phyloP scores from a whole-genome alignment of 2,329 filamentous ascomycete species.

The Colletotrichum agaves region DNA sequence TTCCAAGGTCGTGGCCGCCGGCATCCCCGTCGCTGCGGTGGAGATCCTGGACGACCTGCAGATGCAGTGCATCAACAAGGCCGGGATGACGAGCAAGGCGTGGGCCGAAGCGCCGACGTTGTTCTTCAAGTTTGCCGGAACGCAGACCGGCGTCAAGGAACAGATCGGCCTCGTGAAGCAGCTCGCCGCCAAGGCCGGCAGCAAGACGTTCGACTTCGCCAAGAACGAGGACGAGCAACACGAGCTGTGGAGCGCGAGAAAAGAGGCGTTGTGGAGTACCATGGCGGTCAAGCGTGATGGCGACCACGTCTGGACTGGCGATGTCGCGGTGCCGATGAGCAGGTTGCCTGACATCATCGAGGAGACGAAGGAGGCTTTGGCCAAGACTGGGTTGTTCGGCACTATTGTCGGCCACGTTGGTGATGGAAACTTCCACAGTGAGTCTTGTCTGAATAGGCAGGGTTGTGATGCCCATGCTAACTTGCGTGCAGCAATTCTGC shows the following conservation, averaged over 20 bases:
- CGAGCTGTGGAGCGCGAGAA: slow-evolving; percentile 85
- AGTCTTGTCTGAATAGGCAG: slow-evolving; percentile 38
- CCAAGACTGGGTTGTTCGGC: slow-evolving; percentile 55
- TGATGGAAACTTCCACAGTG: slow-evolving; percentile 81
- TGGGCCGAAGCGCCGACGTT: slow-evolving; percentile 82
- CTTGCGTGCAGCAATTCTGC: slow-evolving; percentile 57
- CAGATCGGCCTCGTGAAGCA: slow-evolving; percentile 75
- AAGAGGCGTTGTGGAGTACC: slow-evolving; percentile 85
- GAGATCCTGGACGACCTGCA: slow-evolving; percentile 94
- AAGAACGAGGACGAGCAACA: slow-evolving; percentile 74
- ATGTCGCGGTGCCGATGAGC: slow-evolving; percentile 86
- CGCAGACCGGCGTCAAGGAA: slow-evolving; percentile 77
- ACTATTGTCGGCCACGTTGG: slow-evolving; percentile 78
- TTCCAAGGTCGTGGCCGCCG: slow-evolving; percentile 80
- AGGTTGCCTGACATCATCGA: slow-evolving; percentile 80
- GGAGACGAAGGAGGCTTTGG: slow-evolving; percentile 66
- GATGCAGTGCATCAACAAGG: slow-evolving; percentile 77
- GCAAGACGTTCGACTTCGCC: slow-evolving; percentile 82
- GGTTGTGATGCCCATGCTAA: slow-evolving; percentile 39
- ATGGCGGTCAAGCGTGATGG: slow-evolving; percentile 72
- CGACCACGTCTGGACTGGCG: slow-evolving; percentile 86
- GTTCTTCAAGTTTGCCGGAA: slow-evolving; percentile 87
- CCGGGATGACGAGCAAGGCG: slow-evolving; percentile 71
- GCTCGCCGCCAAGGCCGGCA: slow-evolving; percentile 70
- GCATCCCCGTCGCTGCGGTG: slow-evolving; percentile 88